Evolutionary conservation across 2,329 filamentous ascomycete genomes (phyloP), one percentile per base, ranked within the genome.

Genomic region (Colletotrichum caudatum): DNA sequence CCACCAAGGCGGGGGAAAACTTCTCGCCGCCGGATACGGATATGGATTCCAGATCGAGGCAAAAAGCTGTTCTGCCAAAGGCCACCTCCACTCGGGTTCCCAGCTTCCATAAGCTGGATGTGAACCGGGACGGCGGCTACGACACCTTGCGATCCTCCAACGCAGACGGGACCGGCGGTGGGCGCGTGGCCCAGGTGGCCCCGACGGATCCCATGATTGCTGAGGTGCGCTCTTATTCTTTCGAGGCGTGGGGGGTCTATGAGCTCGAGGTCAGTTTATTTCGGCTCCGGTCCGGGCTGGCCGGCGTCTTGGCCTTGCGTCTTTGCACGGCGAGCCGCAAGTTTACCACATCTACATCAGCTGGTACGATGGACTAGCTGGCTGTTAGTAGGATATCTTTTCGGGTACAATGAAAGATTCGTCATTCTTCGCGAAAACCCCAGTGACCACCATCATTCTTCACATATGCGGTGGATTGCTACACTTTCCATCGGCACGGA

Each of bases 81-180:
- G 54, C 33, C 18, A 3, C 20, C 2, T 18, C 33, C 16, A 66
- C 54, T 33, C 18, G 44, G 9, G 23, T 41, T 3, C 64, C 60
- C 5, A 35, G 37, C 1, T 60, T 60, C n/a, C 35, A 29, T 59
- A 59, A 59, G 54, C 11, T 59, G 6, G 64, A 59, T 33, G 9
- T 51, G 5, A n/a, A 59, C 20, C 29, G 44, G 11, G 11, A 7
- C 7, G 41, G 41, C 5, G 23, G 16, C 29, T 12, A 50, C 20
- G 20, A 23, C 9, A 11, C 23, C 1, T 14, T 54, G 2, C 48
- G 46, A 0, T 35, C 2, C 5, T 37, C 53, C 18, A 48, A 39
- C 26, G 33, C 41, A 16, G 41, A 66, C 2, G 54, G 44, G 41
- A 23, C 54, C 14, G 1, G 44, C 23, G 16, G 46, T 48, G 26